Conservation (phyloP, 2,329 filamentous ascomycete species). For the Aspergillus tanneri region DNA sequence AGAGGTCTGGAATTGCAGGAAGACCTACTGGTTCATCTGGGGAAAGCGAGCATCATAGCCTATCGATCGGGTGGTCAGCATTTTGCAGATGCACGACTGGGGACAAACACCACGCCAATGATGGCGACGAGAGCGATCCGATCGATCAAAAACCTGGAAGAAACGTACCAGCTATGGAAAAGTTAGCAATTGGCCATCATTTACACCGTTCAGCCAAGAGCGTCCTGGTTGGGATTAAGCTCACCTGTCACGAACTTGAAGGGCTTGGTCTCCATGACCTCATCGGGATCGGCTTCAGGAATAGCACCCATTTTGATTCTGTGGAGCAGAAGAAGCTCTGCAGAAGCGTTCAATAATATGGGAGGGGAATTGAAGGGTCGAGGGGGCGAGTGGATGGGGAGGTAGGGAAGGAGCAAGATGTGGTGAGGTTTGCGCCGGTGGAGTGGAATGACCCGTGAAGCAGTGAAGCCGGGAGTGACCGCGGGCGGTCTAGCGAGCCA, state of each 20-base stretch:
- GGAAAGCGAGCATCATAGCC: conserved; percentile 99
- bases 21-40: conserved; percentile 72
- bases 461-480: conserved; percentile 39
- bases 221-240: conserved; percentile 36
- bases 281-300: conserved; percentile 61
- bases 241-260: conserved; percentile 99
- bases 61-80: conserved; percentile 47
- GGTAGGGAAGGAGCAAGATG: conserved; percentile 26
- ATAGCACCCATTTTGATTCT: conserved; percentile 78
- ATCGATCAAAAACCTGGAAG: conserved; percentile 13
- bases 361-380: conserved; percentile 5
- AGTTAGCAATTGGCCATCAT: conserved; percentile 43
- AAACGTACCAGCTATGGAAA: conserved; percentile 50
- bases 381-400: conserved; percentile 13
- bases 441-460: conserved; percentile 35
- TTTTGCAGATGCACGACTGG: conserved; percentile 16
- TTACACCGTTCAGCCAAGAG: conserved; percentile 26
- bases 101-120: conserved; percentile 10
- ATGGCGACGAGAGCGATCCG: conserved; percentile 11
- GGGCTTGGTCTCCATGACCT: conserved; percentile 90
- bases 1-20: background rate
- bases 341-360: too few species aligned
- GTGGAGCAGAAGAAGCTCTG: conserved; percentile 19
- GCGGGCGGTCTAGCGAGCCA: conserved; percentile 42
- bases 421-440: conserved; percentile 32